Conservation (phyloP, 192 early-diverging fungal species). For the Gonapodya sp. region DNA sequence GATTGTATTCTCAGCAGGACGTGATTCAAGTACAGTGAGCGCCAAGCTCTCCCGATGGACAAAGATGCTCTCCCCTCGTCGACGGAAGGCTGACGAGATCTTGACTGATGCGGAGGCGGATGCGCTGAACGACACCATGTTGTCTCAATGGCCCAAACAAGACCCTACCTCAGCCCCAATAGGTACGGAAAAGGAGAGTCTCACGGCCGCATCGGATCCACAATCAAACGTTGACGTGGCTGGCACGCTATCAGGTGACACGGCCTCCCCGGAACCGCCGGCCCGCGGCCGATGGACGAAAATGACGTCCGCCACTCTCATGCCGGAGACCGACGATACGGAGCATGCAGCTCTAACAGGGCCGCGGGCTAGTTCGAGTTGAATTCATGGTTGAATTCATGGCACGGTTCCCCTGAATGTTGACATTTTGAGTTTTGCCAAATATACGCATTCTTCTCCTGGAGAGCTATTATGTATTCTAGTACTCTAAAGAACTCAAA, state of each 20-base stretch:
- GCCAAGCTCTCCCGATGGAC: neutral
- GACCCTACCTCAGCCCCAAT: neutral
- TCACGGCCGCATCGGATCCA: neutral
- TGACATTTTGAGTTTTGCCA: no score
- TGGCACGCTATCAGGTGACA: neutral
- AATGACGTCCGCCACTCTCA: no score
- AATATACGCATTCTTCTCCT: no score
- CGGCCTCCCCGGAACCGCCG: neutral
- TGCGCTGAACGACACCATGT: neutral
- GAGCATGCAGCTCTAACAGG: no score
- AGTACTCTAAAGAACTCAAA: no score
- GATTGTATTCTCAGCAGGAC: neutral
- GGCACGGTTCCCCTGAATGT: no score
- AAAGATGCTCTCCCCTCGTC: neutral
- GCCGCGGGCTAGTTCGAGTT: no score
- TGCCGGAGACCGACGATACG: no score
- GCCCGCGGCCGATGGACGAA: neutral
- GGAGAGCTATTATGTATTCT: no score
- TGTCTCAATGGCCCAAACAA: neutral
- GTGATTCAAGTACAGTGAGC: neutral
- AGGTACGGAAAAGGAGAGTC: neutral
- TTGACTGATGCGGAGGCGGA: no score
- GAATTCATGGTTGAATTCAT: no score
- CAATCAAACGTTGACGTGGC: neutral
- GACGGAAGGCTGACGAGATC: neutral